These are phyloP conservation scores for Diphasiastrum complanatum DNA, from an alignment of 83 land plant genomes.

Conservation along the genomic window DNA sequence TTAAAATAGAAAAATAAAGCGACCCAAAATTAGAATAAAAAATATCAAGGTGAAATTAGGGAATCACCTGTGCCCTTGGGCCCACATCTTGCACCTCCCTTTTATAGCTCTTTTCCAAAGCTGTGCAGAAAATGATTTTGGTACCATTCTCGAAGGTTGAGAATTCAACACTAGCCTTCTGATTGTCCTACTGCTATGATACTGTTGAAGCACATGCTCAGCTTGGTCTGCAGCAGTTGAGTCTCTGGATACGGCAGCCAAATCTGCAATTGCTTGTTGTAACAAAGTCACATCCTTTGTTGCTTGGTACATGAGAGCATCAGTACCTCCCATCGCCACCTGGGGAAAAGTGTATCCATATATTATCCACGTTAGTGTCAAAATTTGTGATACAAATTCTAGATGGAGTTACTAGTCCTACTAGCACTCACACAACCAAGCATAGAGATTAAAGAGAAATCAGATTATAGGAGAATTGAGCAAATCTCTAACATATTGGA, in stretches of 20 bases:
- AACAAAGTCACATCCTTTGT: constrained; percentile 15
- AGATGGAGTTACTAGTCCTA: no score
- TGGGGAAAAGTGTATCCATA: background rate
- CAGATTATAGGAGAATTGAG: no score
- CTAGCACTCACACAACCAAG: no score
- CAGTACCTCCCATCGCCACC: constrained; percentile 36
- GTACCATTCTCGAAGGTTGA: constrained; percentile 9
- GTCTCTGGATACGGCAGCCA: constrained; percentile 17
- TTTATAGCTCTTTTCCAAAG: constrained; percentile 24
- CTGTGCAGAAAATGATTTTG: constrained; percentile 19
- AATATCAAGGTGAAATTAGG: background rate
- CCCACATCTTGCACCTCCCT: constrained; percentile 35
- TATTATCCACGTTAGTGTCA: no score
- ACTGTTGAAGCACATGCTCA: constrained; percentile 36
- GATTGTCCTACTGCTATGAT: constrained; percentile 33
- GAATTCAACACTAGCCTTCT: constrained; percentile 27
- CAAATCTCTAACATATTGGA: no score
- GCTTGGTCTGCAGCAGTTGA: background rate
- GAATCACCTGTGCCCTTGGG: constrained; percentile 36
- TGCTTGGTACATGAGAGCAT: constrained; percentile 27
- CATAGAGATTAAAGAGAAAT: no score
- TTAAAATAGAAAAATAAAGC: background rate
- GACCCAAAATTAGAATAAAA: background rate
- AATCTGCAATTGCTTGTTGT: constrained; percentile 32
- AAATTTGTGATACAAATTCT: no score